Base-by-base conservation (phyloP, 164 flowering plant species). In the Liriodendron chinense region DNA sequence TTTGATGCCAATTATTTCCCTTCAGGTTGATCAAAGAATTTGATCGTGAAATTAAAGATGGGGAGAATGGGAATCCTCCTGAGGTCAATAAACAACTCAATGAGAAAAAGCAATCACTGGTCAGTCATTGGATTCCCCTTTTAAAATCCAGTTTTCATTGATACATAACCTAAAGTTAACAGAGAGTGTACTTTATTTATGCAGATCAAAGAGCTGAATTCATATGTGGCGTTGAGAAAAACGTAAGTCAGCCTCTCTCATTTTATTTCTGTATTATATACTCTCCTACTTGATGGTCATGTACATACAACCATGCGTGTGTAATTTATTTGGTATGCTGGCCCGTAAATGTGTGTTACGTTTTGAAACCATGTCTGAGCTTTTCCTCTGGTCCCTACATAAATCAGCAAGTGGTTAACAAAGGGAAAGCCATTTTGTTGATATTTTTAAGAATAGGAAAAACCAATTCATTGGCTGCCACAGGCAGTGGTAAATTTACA, bases 151-250 rank as follows among this genome's bases (percentile, higher is more conserved):
- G 53, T 43, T 1, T 56, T 71, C n/a, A 9, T 53, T 13, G 10
- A 16, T 68, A 25, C 13, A 47, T 47, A 2, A 18, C 50, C 57
- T 66, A 47, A 9, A 50, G 16, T 18, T 78, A 59, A 81, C 48
- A 18, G 43, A 34, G 43, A 72, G 2, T 73, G 63, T 24, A 62
- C 7, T 79, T 9, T 48, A 5, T 25, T 79, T 73, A 81, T 84
- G 86, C 94, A 96, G 99, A 94, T 96, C 81, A 96, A 96, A 81
- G 99, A 96, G 85, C 82, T 96, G 78, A 96, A 94, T 80, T 94
- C 99, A 47, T 96, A 90, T 82, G 98, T 96, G 76, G 91, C 89
- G 65, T 83, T 94, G 82, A 89, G 99, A 76, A 94, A 96, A 88
- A 94, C 94, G 98, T 96, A 84, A 89, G 97, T 86, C 74, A 22